Base-by-base conservation (phyloP, 495 filamentous ascomycete genomes). In the Podospora didyma region DNA sequence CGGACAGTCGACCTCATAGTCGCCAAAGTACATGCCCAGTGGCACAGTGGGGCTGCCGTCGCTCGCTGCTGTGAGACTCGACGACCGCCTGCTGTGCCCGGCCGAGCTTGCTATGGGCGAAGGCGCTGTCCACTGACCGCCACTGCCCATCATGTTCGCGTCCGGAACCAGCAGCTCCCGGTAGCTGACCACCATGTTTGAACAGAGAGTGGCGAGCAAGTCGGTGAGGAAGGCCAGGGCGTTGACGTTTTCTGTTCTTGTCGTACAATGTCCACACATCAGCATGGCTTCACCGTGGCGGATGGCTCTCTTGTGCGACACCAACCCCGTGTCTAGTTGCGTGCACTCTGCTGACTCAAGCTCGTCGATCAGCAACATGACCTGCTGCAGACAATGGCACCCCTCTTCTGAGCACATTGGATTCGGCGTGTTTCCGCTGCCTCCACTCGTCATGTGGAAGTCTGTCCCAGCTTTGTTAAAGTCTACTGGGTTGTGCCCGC, bases 221-320 rank as follows among this genome's bases (percentile, higher is more conserved):
- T 59, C 57, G 1, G 51, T 54, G 31, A 59, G 49, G 34, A 59
- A 54, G 28, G 57, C 42, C 20, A 59, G 51, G 57, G 54, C 54
- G 35, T 50, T 54, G 50, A 59, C 49, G 42, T 54, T 52, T 34
- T 54, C 50, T 14, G 51, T 50, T n/a, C 53, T 35, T 1, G 57
- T 31, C n/a, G 51, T 39, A 34, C 57, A 59, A n/a, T 53, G 34
- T 14, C 35, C 35, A 17, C 57, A 59, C 28, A 31, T 22, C 34
- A 59, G 17, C 46, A 59, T 45, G 46, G 50, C 50, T 34, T 59
- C 57, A 34, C 57, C 53, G 57, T 49, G 47, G 12, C 57, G 57
- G 14, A 59, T 42, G n/a, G 57, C 57, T 35, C 53, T 50, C 34
- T 53, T 53, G 51, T 59, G 57, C 31, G 50, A 42, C 2, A 50